These are phyloP conservation scores for Coniella vitis DNA, from an alignment of 2,329 filamentous ascomycete genomes.

Conservation along the genomic window DNA sequence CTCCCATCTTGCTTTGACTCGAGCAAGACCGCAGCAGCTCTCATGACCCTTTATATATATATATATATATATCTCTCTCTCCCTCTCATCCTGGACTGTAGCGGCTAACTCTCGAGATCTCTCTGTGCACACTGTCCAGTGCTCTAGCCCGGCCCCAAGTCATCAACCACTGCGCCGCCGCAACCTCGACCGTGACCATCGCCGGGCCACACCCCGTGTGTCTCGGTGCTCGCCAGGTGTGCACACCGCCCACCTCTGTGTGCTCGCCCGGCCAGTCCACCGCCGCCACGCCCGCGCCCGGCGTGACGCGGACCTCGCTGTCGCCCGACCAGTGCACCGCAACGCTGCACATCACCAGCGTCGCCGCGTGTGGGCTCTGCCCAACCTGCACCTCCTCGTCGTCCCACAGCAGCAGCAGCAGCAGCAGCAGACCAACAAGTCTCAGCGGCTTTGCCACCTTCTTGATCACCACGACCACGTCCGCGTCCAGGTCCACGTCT, in stretches of 20 bases:
- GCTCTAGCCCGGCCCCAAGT: neutral
- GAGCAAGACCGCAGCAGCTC: no score
- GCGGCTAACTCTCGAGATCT: no score
- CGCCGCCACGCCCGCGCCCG: neutral
- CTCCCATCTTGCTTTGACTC: neutral
- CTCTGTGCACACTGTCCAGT: neutral
- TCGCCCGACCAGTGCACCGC: neutral
- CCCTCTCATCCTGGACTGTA: neutral
- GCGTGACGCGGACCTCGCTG: neutral
- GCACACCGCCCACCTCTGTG: neutral
- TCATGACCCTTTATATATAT: no score
- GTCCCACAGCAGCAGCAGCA: neutral
- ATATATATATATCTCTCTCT: neutral
- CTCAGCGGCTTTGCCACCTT: neutral
- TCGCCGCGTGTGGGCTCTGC: neutral
- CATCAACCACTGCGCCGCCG: neutral
- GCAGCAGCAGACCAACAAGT: no score
- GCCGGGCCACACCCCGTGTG: neutral
- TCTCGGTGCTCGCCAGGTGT: neutral
- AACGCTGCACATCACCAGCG: neutral
- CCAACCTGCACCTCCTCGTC: neutral
- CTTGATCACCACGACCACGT: no score
- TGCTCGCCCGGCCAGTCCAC: constrained; percentile 1
- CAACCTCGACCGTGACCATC: neutral
- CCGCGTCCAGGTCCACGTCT: no score